Percentiles rank a stretch among this genome's conserved stretches.
Evolutionary conservation across 2,329 filamentous ascomycete genomes (phyloP).

Genomic region (Pseudogymnoascus sp.): DNA sequence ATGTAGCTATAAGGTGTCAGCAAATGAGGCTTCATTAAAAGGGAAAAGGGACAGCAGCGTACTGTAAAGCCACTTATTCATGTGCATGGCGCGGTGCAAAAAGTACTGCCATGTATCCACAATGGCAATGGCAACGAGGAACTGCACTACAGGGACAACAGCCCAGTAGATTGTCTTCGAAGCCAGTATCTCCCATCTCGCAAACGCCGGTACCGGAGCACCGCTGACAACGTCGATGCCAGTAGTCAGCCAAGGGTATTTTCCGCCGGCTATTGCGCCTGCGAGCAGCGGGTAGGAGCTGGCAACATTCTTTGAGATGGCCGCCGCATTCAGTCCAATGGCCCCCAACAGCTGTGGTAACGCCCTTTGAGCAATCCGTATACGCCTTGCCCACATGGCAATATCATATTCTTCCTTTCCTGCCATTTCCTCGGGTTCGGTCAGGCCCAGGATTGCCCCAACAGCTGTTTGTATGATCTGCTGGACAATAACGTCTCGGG

Average conservation of each 20-base stretch:
- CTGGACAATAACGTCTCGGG: constrained; percentile 85
- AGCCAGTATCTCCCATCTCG: constrained; percentile 68
- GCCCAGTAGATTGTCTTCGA: constrained; percentile 77
- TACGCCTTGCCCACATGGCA: constrained; percentile 78
- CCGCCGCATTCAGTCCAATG: constrained; percentile 68
- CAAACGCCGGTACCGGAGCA: constrained; percentile 61
- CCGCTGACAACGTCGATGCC: constrained; percentile 47
- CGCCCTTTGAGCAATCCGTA: constrained; percentile 71
- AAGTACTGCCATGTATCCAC: constrained; percentile 99
- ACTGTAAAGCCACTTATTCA: constrained; percentile 97
- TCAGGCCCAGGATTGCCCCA: constrained; percentile 58
- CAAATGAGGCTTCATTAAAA: not conserved
- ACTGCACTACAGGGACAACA: constrained; percentile 69
- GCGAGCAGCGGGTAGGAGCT: constrained; percentile 66
- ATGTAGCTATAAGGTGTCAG: constrained; percentile 52
- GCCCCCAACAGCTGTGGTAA: constrained; percentile 64
- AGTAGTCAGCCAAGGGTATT: constrained; percentile 66
- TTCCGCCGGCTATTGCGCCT: constrained; percentile 69
- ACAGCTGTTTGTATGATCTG: constrained; percentile 80
- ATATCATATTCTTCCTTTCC: constrained; percentile 82
- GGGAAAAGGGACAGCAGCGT: constrained; percentile 41
- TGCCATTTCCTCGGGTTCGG: constrained; percentile 65
- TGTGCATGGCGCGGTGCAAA: constrained; percentile 90
- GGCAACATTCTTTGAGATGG: constrained; percentile 69
- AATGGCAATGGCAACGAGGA: constrained; percentile 64